Evolutionary conservation across 768 basidiomycete genomes (phyloP).

Genomic region (Boletellus ananas): DNA sequence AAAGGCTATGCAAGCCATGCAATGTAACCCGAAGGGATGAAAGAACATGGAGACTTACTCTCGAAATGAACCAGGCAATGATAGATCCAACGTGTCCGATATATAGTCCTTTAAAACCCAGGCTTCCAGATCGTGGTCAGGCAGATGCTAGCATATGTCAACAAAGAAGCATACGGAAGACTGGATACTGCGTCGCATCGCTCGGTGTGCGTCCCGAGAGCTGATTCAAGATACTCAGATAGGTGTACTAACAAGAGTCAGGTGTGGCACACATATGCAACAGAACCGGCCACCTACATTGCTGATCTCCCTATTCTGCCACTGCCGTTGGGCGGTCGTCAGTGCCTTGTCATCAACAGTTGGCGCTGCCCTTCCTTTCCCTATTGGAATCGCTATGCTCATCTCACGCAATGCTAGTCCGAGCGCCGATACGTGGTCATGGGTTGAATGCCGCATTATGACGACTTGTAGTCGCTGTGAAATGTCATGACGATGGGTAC

Average conservation of each 20-base stretch:
- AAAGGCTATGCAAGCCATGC: constrained; percentile 47
- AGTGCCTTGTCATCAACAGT: constrained; percentile 42
- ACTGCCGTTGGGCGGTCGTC: constrained; percentile 68
- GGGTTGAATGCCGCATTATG: constrained; percentile 38
- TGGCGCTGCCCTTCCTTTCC: constrained; percentile 12
- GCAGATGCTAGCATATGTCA: not conserved
- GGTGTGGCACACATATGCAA: not conserved
- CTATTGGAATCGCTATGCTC: constrained; percentile 24
- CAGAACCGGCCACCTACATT: constrained; percentile 52
- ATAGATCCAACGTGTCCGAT: constrained; percentile 64
- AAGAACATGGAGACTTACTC: constrained; percentile 49
- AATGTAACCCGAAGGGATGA: not conserved
- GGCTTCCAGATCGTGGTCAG: constrained; percentile 41
- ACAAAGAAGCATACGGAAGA: constrained; percentile 60
- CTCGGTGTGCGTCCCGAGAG: constrained; percentile 90
- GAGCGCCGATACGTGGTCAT: constrained; percentile 43
- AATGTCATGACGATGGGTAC: constrained; percentile 57
- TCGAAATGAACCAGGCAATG: constrained; percentile 57
- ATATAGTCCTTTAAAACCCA: constrained; percentile 89
- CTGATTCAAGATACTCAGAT: constrained; percentile 86
- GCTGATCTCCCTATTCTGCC: constrained; percentile 89
- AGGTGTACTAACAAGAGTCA: constrained; percentile 62
- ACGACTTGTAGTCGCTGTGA: constrained; percentile 51
- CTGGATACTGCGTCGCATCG: constrained; percentile 92
- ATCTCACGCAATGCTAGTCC: constrained; percentile 41